phyloP scores from a whole-genome alignment of 106 monocot genomes.

The Triglochin maritima region DNA sequence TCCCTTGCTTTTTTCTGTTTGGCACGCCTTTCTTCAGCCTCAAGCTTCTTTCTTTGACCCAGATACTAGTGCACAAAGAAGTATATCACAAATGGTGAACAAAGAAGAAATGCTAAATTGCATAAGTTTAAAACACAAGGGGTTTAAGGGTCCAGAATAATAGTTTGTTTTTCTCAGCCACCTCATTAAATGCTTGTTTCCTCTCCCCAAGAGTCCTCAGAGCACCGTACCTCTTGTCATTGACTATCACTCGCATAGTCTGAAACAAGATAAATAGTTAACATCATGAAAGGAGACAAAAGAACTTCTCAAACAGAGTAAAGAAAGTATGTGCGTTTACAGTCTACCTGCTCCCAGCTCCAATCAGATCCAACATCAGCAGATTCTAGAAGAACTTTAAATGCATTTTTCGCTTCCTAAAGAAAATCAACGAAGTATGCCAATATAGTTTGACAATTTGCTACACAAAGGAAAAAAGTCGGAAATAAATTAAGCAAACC shows the following conservation, averaged over 20 bases:
- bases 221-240: constrained; percentile 96
- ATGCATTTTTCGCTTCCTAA: constrained; percentile 96
- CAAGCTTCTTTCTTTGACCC: constrained; percentile 86
- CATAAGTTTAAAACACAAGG: too few relatives aligned
- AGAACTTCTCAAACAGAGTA: not conserved
- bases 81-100: not conserved
- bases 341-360: constrained; percentile 79
- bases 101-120: not conserved
- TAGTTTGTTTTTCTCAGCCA: not conserved
- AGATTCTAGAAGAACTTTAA: constrained; percentile 79
- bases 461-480: not conserved
- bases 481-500: constrained; percentile 23
- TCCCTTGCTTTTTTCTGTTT: constrained; percentile 90
- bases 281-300: not conserved
- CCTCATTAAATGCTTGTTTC: constrained; percentile 99
- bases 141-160: too few relatives aligned
- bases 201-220: constrained; percentile 88
- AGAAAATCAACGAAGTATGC: not conserved
- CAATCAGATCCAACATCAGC: constrained; percentile 95
- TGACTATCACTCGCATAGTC: constrained; percentile 90
- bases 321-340: not conserved
- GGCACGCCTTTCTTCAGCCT: constrained; percentile 74
- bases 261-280: constrained; percentile 13
- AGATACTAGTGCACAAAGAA: constrained; percentile 46
- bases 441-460: not conserved